phyloP scores from a whole-genome alignment of 2,329 filamentous ascomycete species.

The Hypomyces rosellus region DNA sequence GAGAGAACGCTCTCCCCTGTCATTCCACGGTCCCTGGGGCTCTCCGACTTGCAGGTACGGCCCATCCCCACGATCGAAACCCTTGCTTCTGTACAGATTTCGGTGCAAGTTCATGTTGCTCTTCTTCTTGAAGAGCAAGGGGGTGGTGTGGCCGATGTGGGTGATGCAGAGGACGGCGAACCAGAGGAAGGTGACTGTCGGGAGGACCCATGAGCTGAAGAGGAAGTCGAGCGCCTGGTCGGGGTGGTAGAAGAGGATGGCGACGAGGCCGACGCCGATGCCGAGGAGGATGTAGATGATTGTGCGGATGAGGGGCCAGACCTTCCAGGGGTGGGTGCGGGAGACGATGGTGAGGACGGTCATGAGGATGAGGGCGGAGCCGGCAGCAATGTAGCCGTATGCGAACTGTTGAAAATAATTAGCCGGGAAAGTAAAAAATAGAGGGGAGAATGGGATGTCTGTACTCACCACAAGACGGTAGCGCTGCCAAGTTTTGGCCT shows the following conservation, averaged over 20 bases:
- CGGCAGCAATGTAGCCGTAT: constrained; percentile 29
- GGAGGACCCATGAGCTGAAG: constrained; percentile 25
- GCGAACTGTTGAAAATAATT: constrained; percentile 21
- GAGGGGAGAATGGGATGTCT: too few relatives aligned
- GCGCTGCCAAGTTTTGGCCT: constrained; percentile 18
- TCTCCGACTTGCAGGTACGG: not conserved
- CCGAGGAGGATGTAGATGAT: constrained; percentile 24
- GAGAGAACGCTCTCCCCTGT: too few relatives aligned
- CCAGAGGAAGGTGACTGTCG: constrained; percentile 29
- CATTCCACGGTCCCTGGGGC: not conserved
- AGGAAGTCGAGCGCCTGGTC: constrained; percentile 17
- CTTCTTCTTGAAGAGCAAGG: constrained; percentile 6
- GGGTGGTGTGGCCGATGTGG: constrained; percentile 20
- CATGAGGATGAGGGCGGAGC: constrained; percentile 27
- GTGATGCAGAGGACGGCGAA: constrained; percentile 26
- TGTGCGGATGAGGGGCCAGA: constrained; percentile 27
- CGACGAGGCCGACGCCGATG: constrained; percentile 23
- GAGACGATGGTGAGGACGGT: constrained; percentile 24
- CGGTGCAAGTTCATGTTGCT: not conserved
- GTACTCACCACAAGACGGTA: constrained; percentile 26
- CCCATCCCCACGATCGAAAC: not conserved
- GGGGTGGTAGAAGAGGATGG: constrained; percentile 19
- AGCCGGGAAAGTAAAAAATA: too few relatives aligned
- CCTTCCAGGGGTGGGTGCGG: constrained; percentile 24
- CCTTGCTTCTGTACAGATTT: not conserved